Evolutionary conservation across 192 early-diverging fungal genomes (phyloP), one percentile per base, ranked within the genome.

Genomic region (Backusella mclennaniae): DNA sequence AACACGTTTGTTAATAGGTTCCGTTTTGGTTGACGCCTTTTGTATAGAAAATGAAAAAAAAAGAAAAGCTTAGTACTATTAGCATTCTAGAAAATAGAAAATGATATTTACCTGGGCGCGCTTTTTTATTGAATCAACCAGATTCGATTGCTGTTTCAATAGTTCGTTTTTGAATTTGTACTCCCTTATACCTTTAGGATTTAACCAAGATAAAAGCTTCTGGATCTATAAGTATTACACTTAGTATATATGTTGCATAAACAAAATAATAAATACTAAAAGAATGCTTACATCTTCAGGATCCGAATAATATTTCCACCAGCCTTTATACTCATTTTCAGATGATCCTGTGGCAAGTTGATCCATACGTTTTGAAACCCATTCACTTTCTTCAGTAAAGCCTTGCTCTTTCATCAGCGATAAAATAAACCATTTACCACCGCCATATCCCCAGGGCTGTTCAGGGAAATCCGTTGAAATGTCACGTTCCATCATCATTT

Each of bases 131-230:
- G 87, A 89, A 23, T 59, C 74, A 0, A 81, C 71, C 5, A 93
- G 77, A 4, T 80, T 66, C 6, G 76, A 79, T 23, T 86, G 82
- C 35, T 85, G 44, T 42, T 86, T 79, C 12, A 87, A 84, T 14
- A 95, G 80, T 78, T 90, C 87, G 0, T 83, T 81, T 6, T 84
- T 71, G 38, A 97, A 78, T n/a, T 82, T 83, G 59, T 84, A 74
- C 73, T 97, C 96, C 19, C 95, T 86, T 8, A 83, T 75, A 26
- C 96, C 96, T 17, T 92, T 87, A 6, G 84, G 71, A 73, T 96
- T 93, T 21, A 96, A 83, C 93, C 93, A 95, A 26, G 76, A 53
- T 66, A 89, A 44, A 41, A 97, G 85, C 8, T 76, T 53, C 21
- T 95, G 92, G 12, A 97, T 71, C 84, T 95, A 87, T 29, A 63